Percentiles rank a stretch among this genome's conserved stretches.
Conservation (phyloP, 495 filamentous ascomycete genomes). For the Xylaria flabelliformis region DNA sequence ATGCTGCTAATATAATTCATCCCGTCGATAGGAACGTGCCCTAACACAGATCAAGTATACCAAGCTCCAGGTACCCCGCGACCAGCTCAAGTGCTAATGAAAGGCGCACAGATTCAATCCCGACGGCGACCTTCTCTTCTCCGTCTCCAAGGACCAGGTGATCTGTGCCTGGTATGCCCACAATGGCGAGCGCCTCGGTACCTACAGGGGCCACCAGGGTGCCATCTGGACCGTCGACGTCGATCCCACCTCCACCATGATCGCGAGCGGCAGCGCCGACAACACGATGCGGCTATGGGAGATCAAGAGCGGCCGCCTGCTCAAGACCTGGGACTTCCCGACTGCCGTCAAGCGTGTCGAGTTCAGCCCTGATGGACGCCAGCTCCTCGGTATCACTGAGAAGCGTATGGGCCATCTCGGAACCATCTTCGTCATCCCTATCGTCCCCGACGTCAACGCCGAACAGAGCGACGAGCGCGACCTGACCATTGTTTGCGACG, state of each 20-base stretch:
- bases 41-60: slow-evolving; percentile 94
- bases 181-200: slow-evolving; percentile 93
- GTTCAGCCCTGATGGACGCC: slow-evolving; percentile 89
- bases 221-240: slow-evolving; percentile 99
- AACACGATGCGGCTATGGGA: slow-evolving; percentile 99
- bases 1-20: slow-evolving; percentile 37
- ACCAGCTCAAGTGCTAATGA: slow-evolving; percentile 28
- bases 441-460: slow-evolving; percentile 78
- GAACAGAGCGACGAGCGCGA: slow-evolving; percentile 81
- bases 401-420: slow-evolving; percentile 95
- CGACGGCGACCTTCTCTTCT: slow-evolving; percentile 98
- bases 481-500: slow-evolving; percentile 85
- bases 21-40: slow-evolving; percentile 73
- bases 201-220: slow-evolving; percentile 95
- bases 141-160: slow-evolving; percentile 94
- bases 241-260: slow-evolving; percentile 89
- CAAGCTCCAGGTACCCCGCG: slow-evolving; percentile 34
- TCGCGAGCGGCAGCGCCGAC: slow-evolving; percentile 95
- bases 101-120: slow-evolving; percentile 72
- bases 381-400: slow-evolving; percentile 91
- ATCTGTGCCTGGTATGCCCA: slow-evolving; percentile 94
- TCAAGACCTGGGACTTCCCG: slow-evolving; percentile 96
- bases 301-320: slow-evolving; percentile 85
- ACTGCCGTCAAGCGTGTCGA: slow-evolving; percentile 96
- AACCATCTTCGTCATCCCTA: slow-evolving; percentile 89